Evolutionary conservation across 1,139 yeast species (phyloP), one percentile per base, ranked within the genome.

Genomic region (Saccharomyces hybrid): DNA sequence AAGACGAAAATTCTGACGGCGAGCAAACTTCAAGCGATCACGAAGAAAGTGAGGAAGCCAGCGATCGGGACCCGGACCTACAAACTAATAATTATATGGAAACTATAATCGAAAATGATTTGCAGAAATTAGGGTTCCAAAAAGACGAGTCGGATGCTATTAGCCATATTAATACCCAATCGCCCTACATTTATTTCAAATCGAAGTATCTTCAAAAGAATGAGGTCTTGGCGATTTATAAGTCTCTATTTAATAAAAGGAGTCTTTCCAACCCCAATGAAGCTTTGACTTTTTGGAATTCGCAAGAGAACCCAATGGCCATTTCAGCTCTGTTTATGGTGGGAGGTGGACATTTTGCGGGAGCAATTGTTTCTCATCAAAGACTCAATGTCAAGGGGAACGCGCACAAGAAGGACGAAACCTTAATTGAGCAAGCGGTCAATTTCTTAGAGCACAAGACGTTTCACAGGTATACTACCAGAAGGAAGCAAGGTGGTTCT

Each of bases 281-380:
- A 47, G 58, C 66, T 3, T 25, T 64, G 34, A 34, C 41, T 5
- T 28, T 54, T 9, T 68, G 74, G 67, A 71, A 75, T 31, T 47
- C 49, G 16, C 46, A 59, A 7, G 19, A 61, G 1, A 60, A 63
- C 31, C 60, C 62, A 11, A 61, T 58, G 6, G 61, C 68, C 61
- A 65, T 68, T 31, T 88, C 88, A 3, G 96, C 96, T 1, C 72
- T 93, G 13, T 80, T 93, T 60, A 89, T 95, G 97, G 81, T 93
- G 55, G 98, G 98, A 9, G 98, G 99, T 50, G 99, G 99, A 46
- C 98, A 95, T 72, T 95, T 93, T 75, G 96, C 98, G 0, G 99
- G 95, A 11, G 97, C 97, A 0, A 86, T 93, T 47, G 77, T 95
- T 11, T 83, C 90, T 1, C 98, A 91, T 66, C 75, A 75, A 48